Evolutionary conservation across 768 basidiomycete species (phyloP).

Genomic region (Russula olivacea): DNA sequence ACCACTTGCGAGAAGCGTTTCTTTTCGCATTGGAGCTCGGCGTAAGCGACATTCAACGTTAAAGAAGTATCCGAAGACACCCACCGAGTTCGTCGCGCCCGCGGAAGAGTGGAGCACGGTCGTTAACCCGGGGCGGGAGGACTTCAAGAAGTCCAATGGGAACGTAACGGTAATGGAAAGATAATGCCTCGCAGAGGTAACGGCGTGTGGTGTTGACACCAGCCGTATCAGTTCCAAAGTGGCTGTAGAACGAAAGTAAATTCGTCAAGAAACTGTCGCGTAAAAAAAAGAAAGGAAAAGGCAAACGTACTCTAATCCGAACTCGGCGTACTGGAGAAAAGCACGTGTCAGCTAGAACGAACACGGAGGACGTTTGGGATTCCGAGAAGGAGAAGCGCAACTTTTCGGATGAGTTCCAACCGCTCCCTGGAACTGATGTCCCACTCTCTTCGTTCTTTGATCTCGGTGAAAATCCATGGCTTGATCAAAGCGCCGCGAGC

Average conservation of each 20-base stretch:
- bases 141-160: slow-evolving; percentile 88
- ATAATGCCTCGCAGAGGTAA: slow-evolving; percentile 91
- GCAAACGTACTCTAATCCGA: slow-evolving; percentile 57
- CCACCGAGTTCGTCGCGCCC: slow-evolving; percentile 85
- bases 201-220: slow-evolving; percentile 89
- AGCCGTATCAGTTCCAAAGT: slow-evolving; percentile 81
- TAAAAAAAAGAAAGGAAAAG: slow-evolving; percentile 6
- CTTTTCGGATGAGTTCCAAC: slow-evolving; percentile 70
- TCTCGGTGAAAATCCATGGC: slow-evolving; percentile 93
- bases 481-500: slow-evolving; percentile 94
- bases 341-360: not conserved
- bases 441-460: slow-evolving; percentile 90
- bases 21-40: slow-evolving; percentile 36
- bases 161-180: slow-evolving; percentile 94
- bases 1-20: slow-evolving; percentile 76
- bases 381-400: slow-evolving; percentile 29
- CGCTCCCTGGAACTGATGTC: slow-evolving; percentile 84
- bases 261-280: not conserved
- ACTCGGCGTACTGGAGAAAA: slow-evolving; percentile 72
- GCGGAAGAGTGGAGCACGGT: slow-evolving; percentile 80
- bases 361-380: not conserved
- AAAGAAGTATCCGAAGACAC: slow-evolving; percentile 27
- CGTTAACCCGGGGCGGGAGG: slow-evolving; percentile 79
- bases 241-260: slow-evolving; percentile 37
- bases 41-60: slow-evolving; percentile 8